Evolutionary conservation across 225 moss, liverwort and hornwort species (phyloP), one percentile per base, ranked within the genome.

Genomic region (Marchantia paleacea): DNA sequence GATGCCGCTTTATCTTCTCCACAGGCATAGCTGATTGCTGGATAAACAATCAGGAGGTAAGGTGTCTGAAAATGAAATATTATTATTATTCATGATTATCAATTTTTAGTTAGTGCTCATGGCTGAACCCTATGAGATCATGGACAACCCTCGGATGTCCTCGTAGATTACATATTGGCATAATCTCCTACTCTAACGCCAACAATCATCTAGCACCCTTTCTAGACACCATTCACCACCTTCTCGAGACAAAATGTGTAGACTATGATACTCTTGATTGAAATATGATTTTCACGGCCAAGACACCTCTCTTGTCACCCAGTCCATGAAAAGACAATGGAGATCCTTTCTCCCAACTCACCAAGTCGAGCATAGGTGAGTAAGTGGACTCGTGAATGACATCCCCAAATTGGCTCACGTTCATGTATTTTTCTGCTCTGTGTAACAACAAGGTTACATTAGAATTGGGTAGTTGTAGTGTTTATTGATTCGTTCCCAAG

Each of bases 151-250:
- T 68, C 30, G 24, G 0, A 8, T 24, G 65, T 68, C n/a, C 30
- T 14, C 15, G 30, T 18, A 5, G 31, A 11, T 76, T 84, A 94
- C 30, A 94, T 91, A 58, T 92, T 94, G 53, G 91, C 94, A 84
- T 92, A 94, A 80, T 94, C 94, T 75, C 94, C 94, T 58, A 91
- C 83, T 64, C 94, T 89, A 52, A 91, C 75, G 71, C 94, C 94
- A 63, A 94, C 94, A 76, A 92, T 86, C 94, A 94, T 92, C 94
- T 92, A 94, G 75, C 94, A 94, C 82, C 90, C 89, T 80, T 89
- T 91, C 79, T 85, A 94, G 48, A 89, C 91, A 47, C 94, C 94
- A 67, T 67, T 39, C 14, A 73, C 6, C 84, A 91, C 93, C 91
- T 92, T 94, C 78, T 94, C 92, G 80, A 94, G 81, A 75, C 94